Conservation (phyloP, 225 moss, liverwort and hornwort species). For the Thuidium tamariscinum region DNA sequence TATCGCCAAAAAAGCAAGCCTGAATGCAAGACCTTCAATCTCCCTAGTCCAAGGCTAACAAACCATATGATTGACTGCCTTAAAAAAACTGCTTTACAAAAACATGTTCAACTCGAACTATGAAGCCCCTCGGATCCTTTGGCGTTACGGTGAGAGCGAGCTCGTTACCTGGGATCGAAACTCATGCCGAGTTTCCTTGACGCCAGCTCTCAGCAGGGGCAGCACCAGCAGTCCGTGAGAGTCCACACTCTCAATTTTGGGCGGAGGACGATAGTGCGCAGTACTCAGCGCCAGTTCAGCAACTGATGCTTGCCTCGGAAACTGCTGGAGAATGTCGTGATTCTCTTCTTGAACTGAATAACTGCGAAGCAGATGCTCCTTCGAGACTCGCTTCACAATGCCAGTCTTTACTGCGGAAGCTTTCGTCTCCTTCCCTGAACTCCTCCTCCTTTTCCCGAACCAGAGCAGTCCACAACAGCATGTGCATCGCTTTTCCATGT, state of each 20-base stretch:
- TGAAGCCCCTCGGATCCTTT: background rate
- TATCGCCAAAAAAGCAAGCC: background rate
- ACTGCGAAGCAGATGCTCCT: constrained; percentile 18
- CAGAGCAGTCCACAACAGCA: constrained; percentile 15
- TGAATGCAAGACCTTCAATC: background rate
- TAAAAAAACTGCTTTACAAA: background rate
- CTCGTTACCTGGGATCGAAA: constrained; percentile 6
- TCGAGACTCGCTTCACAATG: constrained; percentile 27
- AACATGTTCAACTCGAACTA: background rate
- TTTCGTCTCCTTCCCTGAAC: background rate
- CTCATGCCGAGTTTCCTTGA: constrained; percentile 32
- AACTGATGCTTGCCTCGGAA: background rate
- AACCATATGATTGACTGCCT: background rate
- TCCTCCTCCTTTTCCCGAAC: background rate
- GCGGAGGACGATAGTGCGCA: constrained; percentile 1
- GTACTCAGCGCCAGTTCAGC: background rate
- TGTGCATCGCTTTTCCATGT: constrained; percentile 16
- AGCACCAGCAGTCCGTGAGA: background rate
- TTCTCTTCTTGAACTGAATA: background rate
- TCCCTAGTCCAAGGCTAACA: no score
- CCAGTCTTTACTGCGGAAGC: background rate
- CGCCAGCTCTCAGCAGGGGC: background rate
- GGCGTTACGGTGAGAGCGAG: no score
- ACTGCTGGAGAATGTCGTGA: background rate
- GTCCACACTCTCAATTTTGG: background rate